A percentile compares a stretch with the other conserved stretches of the same genome.
phyloP scores from a whole-genome alignment of 1,139 yeast genomes.

The Insectozyma bohioensis region DNA sequence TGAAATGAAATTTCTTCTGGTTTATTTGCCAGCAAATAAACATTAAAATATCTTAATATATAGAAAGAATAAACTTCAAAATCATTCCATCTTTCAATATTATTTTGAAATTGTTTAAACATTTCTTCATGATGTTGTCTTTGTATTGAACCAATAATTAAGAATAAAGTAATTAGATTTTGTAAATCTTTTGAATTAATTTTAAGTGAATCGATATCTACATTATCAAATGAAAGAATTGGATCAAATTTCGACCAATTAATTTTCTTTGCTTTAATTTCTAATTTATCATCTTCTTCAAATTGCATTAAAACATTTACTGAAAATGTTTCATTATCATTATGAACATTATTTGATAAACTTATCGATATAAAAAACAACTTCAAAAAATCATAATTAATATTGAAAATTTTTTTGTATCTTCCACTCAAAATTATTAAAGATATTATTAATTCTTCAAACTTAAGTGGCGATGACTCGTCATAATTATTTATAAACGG shows the following conservation, averaged over 20 bases:
- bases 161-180: conserved; percentile 42
- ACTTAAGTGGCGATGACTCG: conserved; percentile 15
- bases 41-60: conserved; percentile 48
- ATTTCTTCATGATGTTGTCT: conserved; percentile 24
- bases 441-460: conserved; percentile 26
- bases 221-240: conserved; percentile 22
- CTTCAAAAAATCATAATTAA: conserved; percentile 24
- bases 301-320: conserved; percentile 10
- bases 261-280: conserved; percentile 17
- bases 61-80: conserved; percentile 33
- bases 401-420: conserved; percentile 20
- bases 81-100: conserved; percentile 29
- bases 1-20: conserved; percentile 26
- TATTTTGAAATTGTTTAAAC: conserved; percentile 15
- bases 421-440: conserved; percentile 27
- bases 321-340: conserved; percentile 3
- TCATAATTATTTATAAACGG: conserved; percentile 29
- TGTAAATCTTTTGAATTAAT: conserved; percentile 36
- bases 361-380: conserved; percentile 27
- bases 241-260: conserved; percentile 24
- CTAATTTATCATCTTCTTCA: conserved; percentile 16
- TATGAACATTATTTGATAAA: conserved; percentile 2
- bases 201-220: conserved; percentile 29
- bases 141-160: conserved; percentile 30
- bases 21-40: conserved; percentile 24